These are phyloP conservation scores for Tulasnella sp. DNA, from an alignment of 768 basidiomycete genomes.

Conservation along the genomic window DNA sequence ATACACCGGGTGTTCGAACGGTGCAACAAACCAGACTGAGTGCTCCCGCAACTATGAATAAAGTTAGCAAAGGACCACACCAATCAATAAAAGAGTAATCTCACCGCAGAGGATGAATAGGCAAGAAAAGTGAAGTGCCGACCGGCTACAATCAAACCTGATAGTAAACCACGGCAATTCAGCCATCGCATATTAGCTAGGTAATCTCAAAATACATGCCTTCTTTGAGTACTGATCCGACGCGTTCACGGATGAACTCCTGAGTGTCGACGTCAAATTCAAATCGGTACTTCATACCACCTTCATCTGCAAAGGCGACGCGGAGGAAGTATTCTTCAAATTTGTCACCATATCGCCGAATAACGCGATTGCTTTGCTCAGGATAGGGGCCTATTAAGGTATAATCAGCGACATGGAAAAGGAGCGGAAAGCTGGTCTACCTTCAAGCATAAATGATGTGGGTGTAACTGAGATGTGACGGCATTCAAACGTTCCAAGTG, in stretches of 20 bases:
- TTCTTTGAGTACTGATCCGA: background rate
- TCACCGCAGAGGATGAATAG: conserved; percentile 11
- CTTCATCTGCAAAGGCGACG: conserved; percentile 14
- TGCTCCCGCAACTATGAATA: conserved; percentile 30
- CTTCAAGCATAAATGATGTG: conserved; percentile 57
- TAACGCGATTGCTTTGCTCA: conserved; percentile 13
- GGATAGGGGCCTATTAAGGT: conserved; percentile 2
- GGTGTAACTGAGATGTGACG: conserved; percentile 67
- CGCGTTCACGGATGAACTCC: conserved; percentile 5
- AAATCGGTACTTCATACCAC: background rate
- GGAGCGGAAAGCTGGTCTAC: conserved; percentile 20
- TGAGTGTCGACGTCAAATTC: conserved; percentile 10
- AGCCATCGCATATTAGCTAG: background rate
- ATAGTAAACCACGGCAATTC: background rate
- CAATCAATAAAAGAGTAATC: background rate
- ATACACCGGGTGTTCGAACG: conserved; percentile 21
- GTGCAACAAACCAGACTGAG: conserved; percentile 14
- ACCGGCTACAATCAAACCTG: conserved; percentile 11
- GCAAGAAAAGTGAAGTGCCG: conserved; percentile 15
- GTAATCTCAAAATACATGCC: background rate
- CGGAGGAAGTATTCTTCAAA: conserved; percentile 13
- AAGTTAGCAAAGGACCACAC: conserved; percentile 46
- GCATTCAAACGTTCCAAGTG: conserved; percentile 39
- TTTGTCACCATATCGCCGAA: background rate
- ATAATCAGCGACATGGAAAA: background rate